These are phyloP conservation scores for Pelargonium cotyledonis DNA, from an alignment of 441 rosid species.

Conservation along the genomic window DNA sequence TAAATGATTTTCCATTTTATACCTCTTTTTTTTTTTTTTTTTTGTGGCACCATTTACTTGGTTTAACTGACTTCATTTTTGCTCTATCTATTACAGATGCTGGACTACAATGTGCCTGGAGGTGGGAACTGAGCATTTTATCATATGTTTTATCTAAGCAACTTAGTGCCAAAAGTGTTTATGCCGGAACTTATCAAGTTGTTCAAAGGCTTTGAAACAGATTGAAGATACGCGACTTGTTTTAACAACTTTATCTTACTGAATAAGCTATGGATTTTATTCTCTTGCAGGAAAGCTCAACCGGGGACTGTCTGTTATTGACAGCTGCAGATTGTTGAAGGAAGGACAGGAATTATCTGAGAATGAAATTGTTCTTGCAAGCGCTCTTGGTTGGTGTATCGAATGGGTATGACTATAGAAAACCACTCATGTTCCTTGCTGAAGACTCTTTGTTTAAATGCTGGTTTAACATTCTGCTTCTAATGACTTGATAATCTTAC, in stretches of 20 bases:
- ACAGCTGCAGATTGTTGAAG: constrained; percentile 64
- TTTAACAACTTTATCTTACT: too few relatives aligned
- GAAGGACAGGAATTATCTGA: constrained; percentile 57
- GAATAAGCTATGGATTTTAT: background rate
- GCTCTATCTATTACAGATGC: constrained; percentile 45
- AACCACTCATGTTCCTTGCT: background rate
- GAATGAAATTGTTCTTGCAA: constrained; percentile 56
- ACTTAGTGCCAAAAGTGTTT: background rate
- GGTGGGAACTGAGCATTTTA: constrained; percentile 28
- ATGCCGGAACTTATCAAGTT: background rate
- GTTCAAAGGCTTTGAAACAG: background rate
- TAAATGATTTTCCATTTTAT: background rate
- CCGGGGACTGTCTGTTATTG: constrained; percentile 72
- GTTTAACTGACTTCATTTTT: background rate
- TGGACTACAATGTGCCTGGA: constrained; percentile 86
- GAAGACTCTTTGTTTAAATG: background rate
- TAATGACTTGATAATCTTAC: background rate
- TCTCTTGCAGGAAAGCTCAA: constrained; percentile 57
- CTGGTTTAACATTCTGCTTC: background rate
- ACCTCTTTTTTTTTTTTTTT: background rate
- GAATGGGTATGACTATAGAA: constrained; percentile 59
- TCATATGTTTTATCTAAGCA: background rate
- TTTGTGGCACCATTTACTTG: background rate
- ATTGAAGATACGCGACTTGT: too few relatives aligned
- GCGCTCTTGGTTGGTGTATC: constrained; percentile 87